phyloP scores from a whole-genome alignment of 2,329 filamentous ascomycete genomes.

The Aspergillus oerlinghausenensis region DNA sequence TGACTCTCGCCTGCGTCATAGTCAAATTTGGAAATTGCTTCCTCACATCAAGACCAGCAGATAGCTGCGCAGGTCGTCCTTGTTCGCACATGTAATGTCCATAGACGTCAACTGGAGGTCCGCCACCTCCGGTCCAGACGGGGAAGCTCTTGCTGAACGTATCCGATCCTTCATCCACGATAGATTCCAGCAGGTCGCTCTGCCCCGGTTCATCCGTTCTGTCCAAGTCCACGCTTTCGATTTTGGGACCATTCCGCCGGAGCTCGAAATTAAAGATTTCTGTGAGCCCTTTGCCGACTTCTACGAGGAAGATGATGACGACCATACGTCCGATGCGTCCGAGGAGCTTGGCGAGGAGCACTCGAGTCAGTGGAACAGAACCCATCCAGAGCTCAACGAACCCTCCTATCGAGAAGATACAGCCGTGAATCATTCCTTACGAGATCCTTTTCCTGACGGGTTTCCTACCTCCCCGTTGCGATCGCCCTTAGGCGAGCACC shows the following conservation, averaged over 20 bases:
- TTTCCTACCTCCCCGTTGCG: slow-evolving; percentile 30
- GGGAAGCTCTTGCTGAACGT: slow-evolving; percentile 72
- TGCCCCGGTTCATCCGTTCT: slow-evolving; percentile 94
- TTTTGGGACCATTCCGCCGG: slow-evolving; percentile 77
- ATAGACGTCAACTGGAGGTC: slow-evolving; percentile 97
- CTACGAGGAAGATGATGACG: slow-evolving; percentile 71
- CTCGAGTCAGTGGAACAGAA: slow-evolving; percentile 16
- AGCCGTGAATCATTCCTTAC: slow-evolving; percentile 22
- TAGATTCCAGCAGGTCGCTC: slow-evolving; percentile 85
- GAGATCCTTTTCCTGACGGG: slow-evolving; percentile 26
- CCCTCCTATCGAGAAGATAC: slow-evolving; percentile 29
- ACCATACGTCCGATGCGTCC: slow-evolving; percentile 37
- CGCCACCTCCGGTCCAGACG: slow-evolving; percentile 83
- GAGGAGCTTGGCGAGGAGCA: slow-evolving; percentile 28
- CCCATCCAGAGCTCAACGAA: slow-evolving; percentile 21
- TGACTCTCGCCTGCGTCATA: background rate
- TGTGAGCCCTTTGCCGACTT: slow-evolving; percentile 94
- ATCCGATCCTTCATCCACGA: slow-evolving; percentile 93
- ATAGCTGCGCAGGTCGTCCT: background rate
- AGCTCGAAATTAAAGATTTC: slow-evolving; percentile 91
- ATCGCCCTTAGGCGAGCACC: slow-evolving; percentile 34
- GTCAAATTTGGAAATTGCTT: background rate
- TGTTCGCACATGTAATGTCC: slow-evolving; percentile 62
- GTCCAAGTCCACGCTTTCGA: slow-evolving; percentile 93
- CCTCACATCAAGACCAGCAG: background rate